Base-by-base conservation (phyloP, 768 basidiomycete genomes). In the Termitomyces heimii region DNA sequence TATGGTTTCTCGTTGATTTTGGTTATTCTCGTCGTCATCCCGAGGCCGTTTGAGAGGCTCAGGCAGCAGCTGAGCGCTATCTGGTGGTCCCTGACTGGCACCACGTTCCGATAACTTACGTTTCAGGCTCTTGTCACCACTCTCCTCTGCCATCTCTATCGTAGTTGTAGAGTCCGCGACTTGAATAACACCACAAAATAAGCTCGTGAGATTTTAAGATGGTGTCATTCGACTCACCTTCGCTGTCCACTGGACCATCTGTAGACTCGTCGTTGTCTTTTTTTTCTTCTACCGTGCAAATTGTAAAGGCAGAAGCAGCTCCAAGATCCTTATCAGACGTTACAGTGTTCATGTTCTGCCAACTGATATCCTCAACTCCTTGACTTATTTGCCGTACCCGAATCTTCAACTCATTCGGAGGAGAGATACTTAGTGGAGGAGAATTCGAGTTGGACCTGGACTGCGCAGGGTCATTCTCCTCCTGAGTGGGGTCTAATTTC, bases 311-410 rank as follows among this genome's bases (percentile, higher is more conserved):
- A 39, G 54, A 57, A 56, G 57, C 59, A n/a, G 47, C 58, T 40
- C 68, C 67, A 52, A 54, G 63, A 55, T 70, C 68, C 53, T 70
- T 70, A 57, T 72, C 70, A 34, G 67, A 63, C 7, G 65, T 62
- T 20, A 59, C 53, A 26, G 67, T 63, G 58, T 78, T 76, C 66
- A 71, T 70, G 56, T 81, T 83, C 67, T 79, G 77, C 88, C 87
- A 88, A 66, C 75, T 83, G 60, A 89, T 80, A 66, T 90, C 89
- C 68, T 89, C 88, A 32, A 90, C 88, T 28, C 86, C 85, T 65
- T 84, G 84, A 60, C 86, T 89, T 63, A 89, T 88, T 73, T 89
- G 88, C 52, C 86, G 80, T 57, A 88, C 82, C 65, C 73, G 73
- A 49, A 81, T 80, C 75, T 88, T 90, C 72, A 87, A 82, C 70